Evolutionary conservation across 805 yeast genomes (phyloP), one percentile per base, ranked within the genome.

Genomic region (Cyberlindnera suaveolens): DNA sequence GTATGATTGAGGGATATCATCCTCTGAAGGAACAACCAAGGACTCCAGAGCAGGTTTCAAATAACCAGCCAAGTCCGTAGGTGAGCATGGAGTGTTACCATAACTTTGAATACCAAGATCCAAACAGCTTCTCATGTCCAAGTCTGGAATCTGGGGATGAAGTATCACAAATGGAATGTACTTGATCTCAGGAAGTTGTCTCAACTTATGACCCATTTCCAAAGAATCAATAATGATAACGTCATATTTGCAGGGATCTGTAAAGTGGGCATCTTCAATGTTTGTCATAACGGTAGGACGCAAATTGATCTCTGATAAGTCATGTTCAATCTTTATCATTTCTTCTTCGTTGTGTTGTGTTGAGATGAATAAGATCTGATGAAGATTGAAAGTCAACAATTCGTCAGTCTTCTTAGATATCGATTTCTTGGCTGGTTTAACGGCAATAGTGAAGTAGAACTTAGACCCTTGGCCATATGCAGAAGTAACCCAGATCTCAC

Each of bases 401-500:
- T 75, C 77, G 51, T 85, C 91, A 34, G 82, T 69, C 47, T 82
- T 78, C 46, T 84, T 71, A 2, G 77, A 67, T 48, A 83, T 69
- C 29, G 79, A 75, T n/a, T 59, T 67, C 46, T 68, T 67, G 1
- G 90, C 86, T 9, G 87, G 87, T 8, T 84, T 72, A n/a, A 86
- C 88, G 31, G 82, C 74, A 29, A 87, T 77, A 0, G 95, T 85
- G 63, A 87, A 87, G 64, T 78, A 83, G 61, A 87, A 87, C 54
- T 82, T 82, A 3, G 95, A 85, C 1, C 96, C 96, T 55, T 75
- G 67, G n/a, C 91, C 95, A 57, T 80, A 85, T 44, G 74, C 74
- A 1, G 95, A 85, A 19, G 85, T 78, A 23, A 88, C 96, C 96
- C 96, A 86, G 48, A 87, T 86, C 50, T 84, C 91, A 59, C 96